Base-by-base conservation (phyloP, 73 alveolate species). In the Effrenium voratum region DNA sequence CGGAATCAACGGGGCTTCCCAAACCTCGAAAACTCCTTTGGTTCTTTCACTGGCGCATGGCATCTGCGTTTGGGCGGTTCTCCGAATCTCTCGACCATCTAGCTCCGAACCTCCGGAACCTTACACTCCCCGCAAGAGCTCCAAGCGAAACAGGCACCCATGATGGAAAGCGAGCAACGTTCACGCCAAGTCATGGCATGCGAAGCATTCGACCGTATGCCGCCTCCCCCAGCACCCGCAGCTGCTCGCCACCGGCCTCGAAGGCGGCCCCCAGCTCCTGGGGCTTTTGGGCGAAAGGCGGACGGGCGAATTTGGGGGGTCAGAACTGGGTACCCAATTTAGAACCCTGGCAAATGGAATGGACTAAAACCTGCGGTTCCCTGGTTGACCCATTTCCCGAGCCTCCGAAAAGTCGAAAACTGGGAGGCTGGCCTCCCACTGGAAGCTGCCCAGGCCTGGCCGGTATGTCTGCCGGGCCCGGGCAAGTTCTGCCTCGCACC, bases 351-450 rank as follows among this genome's bases (percentile, higher is more conserved):
- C 12, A 8, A 15, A 63, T 15, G 40, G 26, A 8, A 5, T 15
- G 26, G 43, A 16, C 8, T 24, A 63, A 30, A 15, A 16, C 5
- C 77, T 8, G 40, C 8, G 8, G 26, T 22, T 5, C 40, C 22
- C 5, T 36, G 10, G 26, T 15, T 24, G n/a, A 22, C 40, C 22
- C 8, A 63, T 36, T 5, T 26, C 8, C 77, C n/a, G 36, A 24
- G 12, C 40, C 40, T 63, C 44, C 40, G 15, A 28, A 66, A 66
- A 28, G 16, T 40, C 30, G 19, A 30, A 16, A 19, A 2, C 41
- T 63, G 43, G n/a, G 43, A 1, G 10, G 43, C 32, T 38, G 86
- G 88, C 92, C 92, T 82, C 92, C 92, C 92, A 82, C 49, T 82
- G 70, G n/a, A 82, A 82, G 92, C 49, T 34, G 4, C 50, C 92